Evolutionary conservation across 2,329 filamentous ascomycete species (phyloP).

Genomic region (Dothideomycetes sp.): DNA sequence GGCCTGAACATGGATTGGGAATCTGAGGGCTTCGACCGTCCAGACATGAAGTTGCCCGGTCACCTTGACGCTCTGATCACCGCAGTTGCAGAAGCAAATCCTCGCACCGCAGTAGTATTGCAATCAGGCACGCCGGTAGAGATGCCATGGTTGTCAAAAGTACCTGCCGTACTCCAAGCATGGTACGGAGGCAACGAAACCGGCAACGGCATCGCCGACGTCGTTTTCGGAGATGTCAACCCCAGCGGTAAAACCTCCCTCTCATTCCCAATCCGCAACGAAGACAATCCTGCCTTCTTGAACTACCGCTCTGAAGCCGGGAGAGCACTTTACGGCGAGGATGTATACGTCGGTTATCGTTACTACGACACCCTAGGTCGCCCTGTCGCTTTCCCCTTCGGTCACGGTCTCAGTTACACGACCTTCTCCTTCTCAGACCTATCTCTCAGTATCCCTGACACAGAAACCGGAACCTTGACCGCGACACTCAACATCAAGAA

Average conservation of each 20-base stretch:
- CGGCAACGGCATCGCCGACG: constrained; percentile 69
- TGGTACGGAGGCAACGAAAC: constrained; percentile 87
- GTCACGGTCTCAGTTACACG: constrained; percentile 70
- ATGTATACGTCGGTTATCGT: constrained; percentile 62
- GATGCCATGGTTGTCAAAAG: constrained; percentile 60
- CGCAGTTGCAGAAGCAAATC: constrained; percentile 56
- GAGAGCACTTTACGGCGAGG: constrained; percentile 61
- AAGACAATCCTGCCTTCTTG: constrained; percentile 55
- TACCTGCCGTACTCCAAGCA: constrained; percentile 60
- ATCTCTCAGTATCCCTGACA: constrained; percentile 34
- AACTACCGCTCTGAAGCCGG: constrained; percentile 66
- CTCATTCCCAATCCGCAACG: constrained; percentile 50
- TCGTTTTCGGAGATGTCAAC: constrained; percentile 64
- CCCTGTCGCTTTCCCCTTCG: constrained; percentile 62
- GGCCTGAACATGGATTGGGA: constrained; percentile 74
- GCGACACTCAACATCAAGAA: constrained; percentile 46
- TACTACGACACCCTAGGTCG: constrained; percentile 58
- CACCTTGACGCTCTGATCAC: constrained; percentile 57
- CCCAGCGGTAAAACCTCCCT: constrained; percentile 68
- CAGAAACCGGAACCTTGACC: constrained; percentile 41
- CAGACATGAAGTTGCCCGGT: constrained; percentile 50
- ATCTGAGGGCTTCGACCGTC: constrained; percentile 59
- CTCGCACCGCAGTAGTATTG: constrained; percentile 62
- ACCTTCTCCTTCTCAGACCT: constrained; percentile 56
- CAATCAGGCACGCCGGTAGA: constrained; percentile 68